Conservation (phyloP, 148 eudicot genomes). For the Camellia lanceoleosa region DNA sequence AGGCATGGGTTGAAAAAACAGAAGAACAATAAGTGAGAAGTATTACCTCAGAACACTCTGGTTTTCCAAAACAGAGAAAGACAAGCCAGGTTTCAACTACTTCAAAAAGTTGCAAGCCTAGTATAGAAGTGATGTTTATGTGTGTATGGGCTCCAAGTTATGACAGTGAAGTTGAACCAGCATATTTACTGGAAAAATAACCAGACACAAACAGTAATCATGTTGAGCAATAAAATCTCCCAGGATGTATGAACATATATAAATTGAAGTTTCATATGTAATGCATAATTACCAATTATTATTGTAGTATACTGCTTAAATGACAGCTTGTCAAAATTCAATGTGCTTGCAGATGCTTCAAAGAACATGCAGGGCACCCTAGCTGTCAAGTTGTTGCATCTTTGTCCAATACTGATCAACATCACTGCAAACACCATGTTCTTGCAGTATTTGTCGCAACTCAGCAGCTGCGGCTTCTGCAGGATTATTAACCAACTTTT, state of each 20-base stretch:
- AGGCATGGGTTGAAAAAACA: no score
- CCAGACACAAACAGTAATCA: not conserved
- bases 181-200: not conserved
- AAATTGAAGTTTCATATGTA: not conserved
- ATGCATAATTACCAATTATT: not conserved
- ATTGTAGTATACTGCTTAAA: not conserved
- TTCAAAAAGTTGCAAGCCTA: no score
- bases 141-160: no score
- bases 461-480: constrained; percentile 27
- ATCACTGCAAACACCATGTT: constrained; percentile 17
- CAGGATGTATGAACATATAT: not conserved
- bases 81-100: no score
- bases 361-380: not conserved
- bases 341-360: not conserved
- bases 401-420: not conserved
- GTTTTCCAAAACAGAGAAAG: no score
- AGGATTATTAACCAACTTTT: constrained; percentile 28
- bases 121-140: no score
- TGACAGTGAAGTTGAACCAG: not conserved
- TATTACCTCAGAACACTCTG: no score
- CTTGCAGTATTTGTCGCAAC: constrained; percentile 29
- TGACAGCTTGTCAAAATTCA: not conserved
- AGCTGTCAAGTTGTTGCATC: not conserved
- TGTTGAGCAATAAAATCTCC: not conserved
- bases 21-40: no score